Evolutionary conservation across 2,329 filamentous ascomycete genomes (phyloP), one percentile per base, ranked within the genome.

Genomic region (Aspergillus floridensis): DNA sequence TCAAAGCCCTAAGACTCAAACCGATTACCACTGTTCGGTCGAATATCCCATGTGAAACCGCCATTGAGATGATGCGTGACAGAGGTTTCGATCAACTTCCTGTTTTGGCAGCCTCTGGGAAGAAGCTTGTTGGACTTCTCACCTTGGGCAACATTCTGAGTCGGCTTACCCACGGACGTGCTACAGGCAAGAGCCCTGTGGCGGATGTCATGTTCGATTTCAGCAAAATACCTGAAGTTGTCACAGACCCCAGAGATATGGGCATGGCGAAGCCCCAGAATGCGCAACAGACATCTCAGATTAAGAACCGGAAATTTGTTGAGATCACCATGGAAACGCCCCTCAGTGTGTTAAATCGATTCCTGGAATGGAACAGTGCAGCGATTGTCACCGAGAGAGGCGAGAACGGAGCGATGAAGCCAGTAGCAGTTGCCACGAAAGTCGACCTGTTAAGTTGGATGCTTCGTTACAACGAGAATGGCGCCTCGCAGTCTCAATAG

Each of bases 11-110:
- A 16, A 88, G 93, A 62, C 83, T 99, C 60, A 99, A 97, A 80
- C 95, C 95, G 38, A 90, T 99, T 59, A 96, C 92, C 26, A 96
- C 93, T 8, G 85, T 99, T 57, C 80, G 87, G 24, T 83, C 88
- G 29, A 83, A 83, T 56, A 88, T 88, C 32, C 77, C 86, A 2
- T 96, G 93, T 78, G 85, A 90, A 63, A 90, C 93, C 66, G 95
- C 96, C 56, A 92, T 98, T 65, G 95, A 99, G 80, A 93, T 91
- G 62, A 98, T 99, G 95, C 91, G 93, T 67, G 95, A 99, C 72
- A 96, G 95, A 80, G 92, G 92, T 63, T 99, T 97, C 75, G 96
- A 99, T 73, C 96, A 99, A 79, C 88, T 99, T 47, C 95, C 95
- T 48, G 95, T 99, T 16, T 88, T 96, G 8, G 83, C 87, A 0